phyloP scores from a whole-genome alignment of 148 eudicot genomes.

The Vaccinium corymbosum region DNA sequence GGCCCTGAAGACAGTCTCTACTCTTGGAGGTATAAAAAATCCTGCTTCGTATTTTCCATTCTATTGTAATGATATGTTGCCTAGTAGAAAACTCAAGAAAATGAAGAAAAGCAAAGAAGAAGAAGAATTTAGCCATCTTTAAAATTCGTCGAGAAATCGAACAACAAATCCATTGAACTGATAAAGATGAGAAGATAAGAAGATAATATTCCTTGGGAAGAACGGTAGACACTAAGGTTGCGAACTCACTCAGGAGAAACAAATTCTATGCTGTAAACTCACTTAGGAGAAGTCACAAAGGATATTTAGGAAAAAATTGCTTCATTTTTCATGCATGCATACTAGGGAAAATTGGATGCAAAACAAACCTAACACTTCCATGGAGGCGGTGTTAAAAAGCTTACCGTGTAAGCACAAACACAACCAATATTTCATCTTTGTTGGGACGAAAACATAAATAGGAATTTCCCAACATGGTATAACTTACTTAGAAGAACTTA shows the following conservation, averaged over 20 bases:
- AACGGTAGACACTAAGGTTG: background rate
- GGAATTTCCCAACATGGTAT: background rate
- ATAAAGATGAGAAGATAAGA: too few relatives aligned
- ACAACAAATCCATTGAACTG: background rate
- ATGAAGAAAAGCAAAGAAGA: background rate
- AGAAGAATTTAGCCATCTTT: background rate
- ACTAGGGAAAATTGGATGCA: background rate
- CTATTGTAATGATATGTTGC: background rate
- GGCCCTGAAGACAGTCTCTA: constrained; percentile 69
- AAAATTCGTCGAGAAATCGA: background rate
- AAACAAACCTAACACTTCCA: background rate
- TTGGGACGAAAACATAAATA: background rate
- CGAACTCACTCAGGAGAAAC: background rate
- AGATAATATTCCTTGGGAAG: background rate
- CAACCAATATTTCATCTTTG: background rate
- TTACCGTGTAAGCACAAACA: background rate
- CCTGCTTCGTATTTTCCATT: background rate
- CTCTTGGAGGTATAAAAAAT: constrained; percentile 53
- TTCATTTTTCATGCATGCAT: too few relatives aligned
- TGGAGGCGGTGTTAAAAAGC: background rate
- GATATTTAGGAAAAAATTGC: background rate
- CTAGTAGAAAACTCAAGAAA: background rate
- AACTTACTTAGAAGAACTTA: background rate
- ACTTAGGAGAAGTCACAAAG: background rate
- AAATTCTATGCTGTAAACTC: background rate